These are phyloP conservation scores for Coniosporium apollinis DNA, from an alignment of 495 filamentous ascomycete genomes.

Conservation along the genomic window DNA sequence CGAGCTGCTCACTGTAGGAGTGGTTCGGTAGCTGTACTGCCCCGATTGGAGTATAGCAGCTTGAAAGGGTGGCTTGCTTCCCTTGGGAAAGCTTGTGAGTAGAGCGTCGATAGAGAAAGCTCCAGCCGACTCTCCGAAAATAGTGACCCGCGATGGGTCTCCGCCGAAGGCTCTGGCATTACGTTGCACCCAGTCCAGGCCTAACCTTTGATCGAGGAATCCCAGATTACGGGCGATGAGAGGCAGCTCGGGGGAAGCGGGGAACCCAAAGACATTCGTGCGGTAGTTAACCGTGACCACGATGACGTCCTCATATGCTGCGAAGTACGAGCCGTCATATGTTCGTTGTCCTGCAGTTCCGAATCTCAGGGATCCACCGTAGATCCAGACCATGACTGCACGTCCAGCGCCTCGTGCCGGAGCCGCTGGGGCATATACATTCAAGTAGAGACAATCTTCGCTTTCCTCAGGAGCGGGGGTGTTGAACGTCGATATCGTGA, in stretches of 20 bases:
- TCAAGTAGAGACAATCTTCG: slow-evolving; percentile 50
- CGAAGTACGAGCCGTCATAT: slow-evolving; percentile 29
- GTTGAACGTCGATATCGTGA: slow-evolving; percentile 20
- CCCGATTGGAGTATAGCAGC: slow-evolving; percentile 13
- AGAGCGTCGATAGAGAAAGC: slow-evolving; percentile 10
- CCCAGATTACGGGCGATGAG: slow-evolving; percentile 43
- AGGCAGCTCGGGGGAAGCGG: slow-evolving; percentile 42
- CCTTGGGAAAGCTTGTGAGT: slow-evolving; percentile 7
- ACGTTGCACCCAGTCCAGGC: slow-evolving; percentile 20
- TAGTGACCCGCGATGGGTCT: slow-evolving; percentile 35
- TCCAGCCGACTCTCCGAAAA: slow-evolving; percentile 50
- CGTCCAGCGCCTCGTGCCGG: slow-evolving; percentile 37
- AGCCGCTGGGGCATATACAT: slow-evolving; percentile 41
- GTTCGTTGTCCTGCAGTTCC: slow-evolving; percentile 34
- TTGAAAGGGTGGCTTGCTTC: slow-evolving; percentile 3
- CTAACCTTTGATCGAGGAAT: slow-evolving; percentile 20
- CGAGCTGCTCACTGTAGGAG: background rate
- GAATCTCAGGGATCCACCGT: slow-evolving; percentile 47
- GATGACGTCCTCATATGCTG: slow-evolving; percentile 20
- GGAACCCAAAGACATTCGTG: slow-evolving; percentile 41
- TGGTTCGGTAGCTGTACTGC: slow-evolving; percentile 3
- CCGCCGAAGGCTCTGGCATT: slow-evolving; percentile 24
- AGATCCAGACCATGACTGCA: slow-evolving; percentile 55
- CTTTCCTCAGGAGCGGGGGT: slow-evolving; percentile 12
- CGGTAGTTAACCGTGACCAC: slow-evolving; percentile 50